Evolutionary conservation across 75 land plant genomes (phyloP).

Genomic region (Pseudotsuga menziesii): DNA sequence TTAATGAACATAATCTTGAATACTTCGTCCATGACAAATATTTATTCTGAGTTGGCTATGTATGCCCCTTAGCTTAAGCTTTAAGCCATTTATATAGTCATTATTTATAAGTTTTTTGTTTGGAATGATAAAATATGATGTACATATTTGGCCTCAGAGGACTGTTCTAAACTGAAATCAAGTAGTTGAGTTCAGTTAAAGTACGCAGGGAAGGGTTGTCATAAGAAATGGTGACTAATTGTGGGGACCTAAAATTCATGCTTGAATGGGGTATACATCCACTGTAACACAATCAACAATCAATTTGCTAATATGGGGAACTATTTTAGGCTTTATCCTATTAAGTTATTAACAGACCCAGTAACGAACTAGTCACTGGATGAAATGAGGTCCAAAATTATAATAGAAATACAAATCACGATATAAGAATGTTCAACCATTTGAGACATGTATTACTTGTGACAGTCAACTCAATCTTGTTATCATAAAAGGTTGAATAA

Average conservation of each 20-base stretch:
- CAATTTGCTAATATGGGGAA: background rate
- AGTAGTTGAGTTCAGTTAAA: background rate
- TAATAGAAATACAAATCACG: background rate
- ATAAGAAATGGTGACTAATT: background rate
- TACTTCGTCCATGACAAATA: background rate
- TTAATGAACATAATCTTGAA: constrained; percentile 8
- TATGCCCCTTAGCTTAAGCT: background rate
- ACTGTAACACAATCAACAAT: background rate
- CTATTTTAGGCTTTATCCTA: background rate
- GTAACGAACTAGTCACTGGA: background rate
- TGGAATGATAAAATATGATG: background rate
- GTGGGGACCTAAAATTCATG: no score
- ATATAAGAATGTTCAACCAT: background rate
- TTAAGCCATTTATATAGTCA: background rate
- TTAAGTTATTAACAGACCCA: background rate
- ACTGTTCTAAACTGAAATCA: background rate
- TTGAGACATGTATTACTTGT: background rate
- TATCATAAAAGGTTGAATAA: background rate
- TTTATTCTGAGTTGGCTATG: background rate
- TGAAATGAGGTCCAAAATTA: background rate
- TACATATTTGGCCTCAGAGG: background rate
- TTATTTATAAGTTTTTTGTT: background rate
- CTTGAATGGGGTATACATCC: no score
- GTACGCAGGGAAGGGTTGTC: background rate
- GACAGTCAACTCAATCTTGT: background rate